Evolutionary conservation across 345 rosid species (phyloP).

Genomic region (Moricandia moricandioides): DNA sequence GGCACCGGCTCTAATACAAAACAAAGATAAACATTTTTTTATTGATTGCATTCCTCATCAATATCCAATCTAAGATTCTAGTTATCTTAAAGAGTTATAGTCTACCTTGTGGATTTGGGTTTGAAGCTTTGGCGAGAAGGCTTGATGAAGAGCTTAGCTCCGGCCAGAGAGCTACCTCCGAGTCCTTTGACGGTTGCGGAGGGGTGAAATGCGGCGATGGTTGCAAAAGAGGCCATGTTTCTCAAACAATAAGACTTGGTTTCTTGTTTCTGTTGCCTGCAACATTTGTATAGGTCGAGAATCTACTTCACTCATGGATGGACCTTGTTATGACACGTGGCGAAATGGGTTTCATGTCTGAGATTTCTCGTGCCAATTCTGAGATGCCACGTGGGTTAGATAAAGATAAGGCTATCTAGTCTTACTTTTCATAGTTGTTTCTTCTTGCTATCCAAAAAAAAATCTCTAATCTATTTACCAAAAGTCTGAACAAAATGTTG

Average conservation of each 20-base stretch:
- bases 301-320: conserved; percentile 28
- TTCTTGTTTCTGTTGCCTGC: too few relatives aligned
- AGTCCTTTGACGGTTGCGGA: conserved; percentile 63
- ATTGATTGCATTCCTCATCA: neutral
- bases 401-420: conserved; percentile 57
- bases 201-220: conserved; percentile 58
- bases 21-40: too few relatives aligned
- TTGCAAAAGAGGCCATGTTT: conserved; percentile 78
- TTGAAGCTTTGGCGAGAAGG: conserved; percentile 57
- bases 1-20: conserved; percentile 47
- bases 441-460: neutral
- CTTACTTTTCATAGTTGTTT: neutral
- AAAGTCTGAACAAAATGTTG: conserved; percentile 45
- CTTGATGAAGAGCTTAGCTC: conserved; percentile 67
- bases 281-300: conserved; percentile 1
- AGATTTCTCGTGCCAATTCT: conserved; percentile 46
- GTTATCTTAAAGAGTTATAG: neutral
- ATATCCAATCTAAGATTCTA: conserved; percentile 8
- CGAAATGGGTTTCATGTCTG: conserved; percentile 31
- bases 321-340: conserved; percentile 66
- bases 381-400: conserved; percentile 47
- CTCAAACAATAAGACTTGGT: conserved; percentile 2
- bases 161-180: conserved; percentile 64
- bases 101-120: conserved; percentile 42
- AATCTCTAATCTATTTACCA: conserved; percentile 28